Evolutionary conservation across 352 stramenopile genomes (phyloP).

Genomic region (Globisporangium rhizosaccharum): DNA sequence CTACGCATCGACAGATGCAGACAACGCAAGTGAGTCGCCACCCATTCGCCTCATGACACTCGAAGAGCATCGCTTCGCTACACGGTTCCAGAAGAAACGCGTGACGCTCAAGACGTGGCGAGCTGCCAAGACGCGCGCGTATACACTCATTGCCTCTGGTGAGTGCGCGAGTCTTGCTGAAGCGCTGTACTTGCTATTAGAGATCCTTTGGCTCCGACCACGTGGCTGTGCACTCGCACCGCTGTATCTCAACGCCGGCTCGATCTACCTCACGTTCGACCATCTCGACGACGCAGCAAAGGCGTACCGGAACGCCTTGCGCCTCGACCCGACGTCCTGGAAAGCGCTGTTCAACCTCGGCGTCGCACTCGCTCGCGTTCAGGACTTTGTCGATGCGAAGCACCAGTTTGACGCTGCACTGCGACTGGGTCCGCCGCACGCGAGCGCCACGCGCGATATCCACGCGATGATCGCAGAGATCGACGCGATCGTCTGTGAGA

Average conservation of each 20-base stretch:
- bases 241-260: constrained; percentile 46
- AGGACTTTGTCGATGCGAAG: constrained; percentile 45
- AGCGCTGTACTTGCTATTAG: constrained; percentile 52
- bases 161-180: constrained; percentile 32
- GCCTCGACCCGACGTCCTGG: constrained; percentile 29
- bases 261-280: constrained; percentile 47
- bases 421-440: constrained; percentile 12
- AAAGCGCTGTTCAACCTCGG: constrained; percentile 49
- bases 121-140: constrained; percentile 19
- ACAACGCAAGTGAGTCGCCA: neutral
- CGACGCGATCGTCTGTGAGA: constrained; percentile 23
- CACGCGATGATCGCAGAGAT: constrained; percentile 41
- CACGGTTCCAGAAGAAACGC: constrained; percentile 40
- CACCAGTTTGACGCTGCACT: constrained; percentile 32
- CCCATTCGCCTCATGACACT: constrained; percentile 43
- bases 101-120: constrained; percentile 43
- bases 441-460: constrained; percentile 14
- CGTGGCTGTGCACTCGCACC: constrained; percentile 20
- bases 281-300: constrained; percentile 45
- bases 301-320: constrained; percentile 43
- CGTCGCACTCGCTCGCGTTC: constrained; percentile 31
- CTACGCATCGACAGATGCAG: neutral
- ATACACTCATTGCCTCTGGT: constrained; percentile 20
- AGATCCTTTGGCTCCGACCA: constrained; percentile 43
- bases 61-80: constrained; percentile 47